phyloP scores from a whole-genome alignment of 208 protist species.

The Vickermania spadyakhi region DNA sequence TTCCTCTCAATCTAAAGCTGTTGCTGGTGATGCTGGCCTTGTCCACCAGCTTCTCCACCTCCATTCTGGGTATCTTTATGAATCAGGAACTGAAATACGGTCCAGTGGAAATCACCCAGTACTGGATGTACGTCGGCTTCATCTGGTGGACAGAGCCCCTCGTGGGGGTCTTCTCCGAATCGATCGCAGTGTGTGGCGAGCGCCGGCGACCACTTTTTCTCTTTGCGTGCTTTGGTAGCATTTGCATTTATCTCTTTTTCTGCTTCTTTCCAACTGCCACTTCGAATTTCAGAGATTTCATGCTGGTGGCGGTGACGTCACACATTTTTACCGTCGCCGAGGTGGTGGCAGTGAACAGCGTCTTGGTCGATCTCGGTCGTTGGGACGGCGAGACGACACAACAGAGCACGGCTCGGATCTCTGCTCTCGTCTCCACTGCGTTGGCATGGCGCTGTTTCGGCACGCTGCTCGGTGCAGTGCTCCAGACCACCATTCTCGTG shows the following conservation, averaged over 20 bases:
- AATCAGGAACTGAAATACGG: neutral
- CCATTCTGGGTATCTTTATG: neutral
- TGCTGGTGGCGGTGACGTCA: slow-evolving; percentile 19
- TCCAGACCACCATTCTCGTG: slow-evolving; percentile 17
- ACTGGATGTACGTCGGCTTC: slow-evolving; percentile 2
- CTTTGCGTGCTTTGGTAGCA: slow-evolving; percentile 12
- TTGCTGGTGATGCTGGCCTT: neutral
- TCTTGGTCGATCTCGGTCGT: slow-evolving; percentile 37
- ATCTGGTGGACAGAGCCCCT: neutral
- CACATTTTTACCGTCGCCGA: slow-evolving; percentile 25
- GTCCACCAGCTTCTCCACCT: neutral
- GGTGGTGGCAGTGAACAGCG: slow-evolving; percentile 36
- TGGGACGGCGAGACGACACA: slow-evolving; percentile 23
- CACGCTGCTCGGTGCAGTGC: slow-evolving; percentile 17
- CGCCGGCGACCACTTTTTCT: slow-evolving; percentile 32
- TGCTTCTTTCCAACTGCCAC: slow-evolving; percentile 2
- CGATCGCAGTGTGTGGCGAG: slow-evolving; percentile 8
- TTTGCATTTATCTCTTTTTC: slow-evolving; percentile 17
- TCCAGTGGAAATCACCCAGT: neutral
- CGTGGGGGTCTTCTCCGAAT: slow-evolving; percentile 2
- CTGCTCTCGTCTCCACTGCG: slow-evolving; percentile 27
- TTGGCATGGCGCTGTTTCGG: slow-evolving; percentile 37
- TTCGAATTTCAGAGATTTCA: slow-evolving; percentile 9
- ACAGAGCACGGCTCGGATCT: slow-evolving; percentile 26
- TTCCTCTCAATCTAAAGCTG: neutral